Percentiles rank a stretch among this genome's conserved stretches.
Evolutionary conservation across 768 basidiomycete species (phyloP).

Genomic region (Pleurotus cornucopiae): DNA sequence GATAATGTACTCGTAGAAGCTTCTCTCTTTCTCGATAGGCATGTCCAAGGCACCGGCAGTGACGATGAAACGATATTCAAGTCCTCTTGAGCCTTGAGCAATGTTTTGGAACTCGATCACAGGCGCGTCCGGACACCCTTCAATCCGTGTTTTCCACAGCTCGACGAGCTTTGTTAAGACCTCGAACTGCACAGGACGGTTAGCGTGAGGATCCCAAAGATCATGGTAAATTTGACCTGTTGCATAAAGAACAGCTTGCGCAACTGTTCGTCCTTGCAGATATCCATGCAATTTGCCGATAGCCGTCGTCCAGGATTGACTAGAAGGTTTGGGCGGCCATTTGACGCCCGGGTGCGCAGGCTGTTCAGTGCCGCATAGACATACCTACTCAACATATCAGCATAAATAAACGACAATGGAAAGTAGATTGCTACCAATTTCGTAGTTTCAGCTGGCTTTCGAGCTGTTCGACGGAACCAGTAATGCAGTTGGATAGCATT

Average conservation of each 20-base stretch:
- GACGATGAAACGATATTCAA: conserved; percentile 34
- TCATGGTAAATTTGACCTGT: conserved; percentile 28
- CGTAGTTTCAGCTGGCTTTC: conserved; percentile 24
- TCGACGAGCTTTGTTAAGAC: conserved; percentile 40
- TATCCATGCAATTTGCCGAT: conserved; percentile 40
- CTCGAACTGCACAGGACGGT: conserved; percentile 34
- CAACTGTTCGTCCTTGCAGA: conserved; percentile 37
- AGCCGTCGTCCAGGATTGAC: conserved; percentile 39
- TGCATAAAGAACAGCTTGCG: conserved; percentile 53
- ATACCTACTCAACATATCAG: conserved; percentile 1
- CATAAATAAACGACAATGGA: not conserved
- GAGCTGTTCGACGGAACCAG: conserved; percentile 15
- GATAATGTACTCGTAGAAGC: conserved; percentile 43
- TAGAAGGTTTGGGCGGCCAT: conserved; percentile 24
- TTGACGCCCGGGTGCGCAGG: conserved; percentile 25
- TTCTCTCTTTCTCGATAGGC: conserved; percentile 32
- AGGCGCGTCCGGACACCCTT: conserved; percentile 45
- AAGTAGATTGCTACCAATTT: conserved; percentile 16
- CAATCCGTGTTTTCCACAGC: conserved; percentile 44
- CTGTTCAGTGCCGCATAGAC: conserved; percentile 30
- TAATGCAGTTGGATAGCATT: conserved; percentile 28
- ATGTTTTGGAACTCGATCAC: conserved; percentile 33
- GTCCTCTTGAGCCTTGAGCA: conserved; percentile 21
- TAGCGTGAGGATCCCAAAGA: not conserved
- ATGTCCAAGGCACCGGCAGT: conserved; percentile 39